Base-by-base conservation (phyloP, 345 rosid species). In the Chamaenerion angustifolium region DNA sequence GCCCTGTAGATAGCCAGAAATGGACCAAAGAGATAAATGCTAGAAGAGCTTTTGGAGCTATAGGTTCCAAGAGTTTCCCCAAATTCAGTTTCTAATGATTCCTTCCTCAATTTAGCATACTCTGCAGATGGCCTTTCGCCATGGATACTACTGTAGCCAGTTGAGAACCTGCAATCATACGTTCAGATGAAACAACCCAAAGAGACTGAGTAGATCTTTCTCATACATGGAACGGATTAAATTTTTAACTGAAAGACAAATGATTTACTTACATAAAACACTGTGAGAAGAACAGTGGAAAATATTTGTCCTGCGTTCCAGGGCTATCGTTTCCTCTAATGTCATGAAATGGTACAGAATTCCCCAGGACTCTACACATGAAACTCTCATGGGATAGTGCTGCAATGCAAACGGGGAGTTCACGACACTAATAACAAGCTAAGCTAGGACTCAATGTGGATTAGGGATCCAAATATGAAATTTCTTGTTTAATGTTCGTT, bases 81-180 rank as follows among this genome's bases (percentile, higher is more conserved):
- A 64, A 87, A 87, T 73, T 92, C 83, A 52, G 79, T 82, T 71
- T 87, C 98, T 44, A 92, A 79, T n/a, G 95, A 87, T 67, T 92
- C 94, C 81, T 81, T 87, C 72, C 96, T 79, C 76, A 75, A 59
- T 65, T 81, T 92, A 31, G 95, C 95, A 56, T 87, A 88, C 64
- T 84, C 82, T 10, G 73, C 76, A 10, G 95, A 80, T 17, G 95
- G 94, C 65, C 77, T 77, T 66, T 67, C 90, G 25, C 88, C 94
- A 52, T 92, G 95, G 56, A 87, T 72, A 45, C 95, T 92, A 56
- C 84, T 68, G 60, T 68, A 77, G 10, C 65, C 66, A 1, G 76
- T 77, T 6, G 81, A 82, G 67, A 65, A 78, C 60, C 95, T 92
- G 68, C 59, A 62, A 21, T 31, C 18, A 21, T 3, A 19, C 27